Percentiles rank a stretch among this genome's conserved stretches.
These are phyloP conservation scores for Erodium trifolium DNA, from an alignment of 441 rosid genomes.

Conservation along the genomic window DNA sequence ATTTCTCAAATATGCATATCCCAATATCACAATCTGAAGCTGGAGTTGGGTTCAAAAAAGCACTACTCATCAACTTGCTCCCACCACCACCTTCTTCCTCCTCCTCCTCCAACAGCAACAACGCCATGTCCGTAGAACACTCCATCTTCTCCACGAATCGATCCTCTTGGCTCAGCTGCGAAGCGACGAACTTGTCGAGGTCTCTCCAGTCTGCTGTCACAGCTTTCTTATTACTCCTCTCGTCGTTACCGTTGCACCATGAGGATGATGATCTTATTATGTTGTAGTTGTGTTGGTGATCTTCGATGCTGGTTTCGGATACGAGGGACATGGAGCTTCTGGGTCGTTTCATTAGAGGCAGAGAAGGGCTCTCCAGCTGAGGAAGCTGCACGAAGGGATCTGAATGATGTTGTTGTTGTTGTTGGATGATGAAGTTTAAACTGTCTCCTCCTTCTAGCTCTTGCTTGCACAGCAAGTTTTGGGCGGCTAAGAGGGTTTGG, in stretches of 20 bases:
- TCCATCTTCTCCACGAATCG: neutral
- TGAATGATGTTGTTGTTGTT: no score
- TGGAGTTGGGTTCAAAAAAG: slow-evolving; percentile 26
- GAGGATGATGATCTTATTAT: slow-evolving; percentile 15
- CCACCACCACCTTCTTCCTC: slow-evolving; percentile 32
- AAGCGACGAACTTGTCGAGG: slow-evolving; percentile 85
- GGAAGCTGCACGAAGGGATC: slow-evolving; percentile 35
- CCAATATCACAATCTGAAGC: slow-evolving; percentile 48
- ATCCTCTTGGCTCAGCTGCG: slow-evolving; percentile 73
- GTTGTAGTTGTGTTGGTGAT: no score
- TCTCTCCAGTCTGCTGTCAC: slow-evolving; percentile 62
- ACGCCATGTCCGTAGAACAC: slow-evolving; percentile 29
- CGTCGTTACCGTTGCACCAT: slow-evolving; percentile 22
- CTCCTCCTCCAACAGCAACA: slow-evolving; percentile 41
- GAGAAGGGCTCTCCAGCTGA: slow-evolving; percentile 54
- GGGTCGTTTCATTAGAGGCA: slow-evolving; percentile 47
- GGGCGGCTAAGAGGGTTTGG: neutral
- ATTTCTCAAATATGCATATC: slow-evolving; percentile 60
- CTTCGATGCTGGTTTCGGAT: slow-evolving; percentile 22
- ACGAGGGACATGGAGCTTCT: slow-evolving; percentile 22
- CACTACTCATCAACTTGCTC: slow-evolving; percentile 36
- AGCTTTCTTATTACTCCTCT: slow-evolving; percentile 14
- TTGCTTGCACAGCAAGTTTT: slow-evolving; percentile 35
- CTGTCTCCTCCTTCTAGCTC: slow-evolving; percentile 31
- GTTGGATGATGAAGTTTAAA: slow-evolving; percentile 22